These are phyloP conservation scores for Mycena kentingensis DNA, from an alignment of 768 basidiomycete species.

Conservation along the genomic window DNA sequence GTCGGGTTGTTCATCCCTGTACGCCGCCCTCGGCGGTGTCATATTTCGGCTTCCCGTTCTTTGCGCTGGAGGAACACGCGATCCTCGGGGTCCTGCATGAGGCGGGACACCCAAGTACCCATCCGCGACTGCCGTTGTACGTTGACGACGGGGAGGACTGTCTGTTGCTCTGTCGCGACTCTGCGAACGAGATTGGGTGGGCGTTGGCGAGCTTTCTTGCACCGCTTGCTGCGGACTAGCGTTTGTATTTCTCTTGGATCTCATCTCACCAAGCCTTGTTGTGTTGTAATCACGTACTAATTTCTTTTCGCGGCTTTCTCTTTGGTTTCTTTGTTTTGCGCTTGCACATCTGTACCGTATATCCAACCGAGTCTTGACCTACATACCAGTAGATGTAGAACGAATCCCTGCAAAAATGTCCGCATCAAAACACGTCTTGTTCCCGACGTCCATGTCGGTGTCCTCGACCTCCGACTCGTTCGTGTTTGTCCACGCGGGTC, in stretches of 20 bases:
- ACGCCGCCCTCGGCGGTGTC: constrained; percentile 61
- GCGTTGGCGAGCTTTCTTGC: constrained; percentile 80
- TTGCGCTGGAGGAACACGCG: constrained; percentile 63
- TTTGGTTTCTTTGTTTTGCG: not conserved
- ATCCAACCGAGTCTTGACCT: not conserved
- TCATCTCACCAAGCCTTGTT: constrained; percentile 14
- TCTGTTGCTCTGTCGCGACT: constrained; percentile 68
- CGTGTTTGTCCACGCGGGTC: constrained; percentile 42
- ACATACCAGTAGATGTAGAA: constrained; percentile 28
- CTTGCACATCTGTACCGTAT: constrained; percentile 45
- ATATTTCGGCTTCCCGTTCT: constrained; percentile 79
- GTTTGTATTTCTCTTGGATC: constrained; percentile 7
- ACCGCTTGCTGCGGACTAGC: constrained; percentile 44
- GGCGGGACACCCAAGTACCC: constrained; percentile 75
- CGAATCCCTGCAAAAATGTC: too few relatives aligned
- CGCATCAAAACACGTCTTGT: too few relatives aligned
- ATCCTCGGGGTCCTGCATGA: constrained; percentile 71
- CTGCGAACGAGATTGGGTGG: constrained; percentile 66
- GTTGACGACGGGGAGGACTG: constrained; percentile 82
- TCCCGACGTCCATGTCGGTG: constrained; percentile 28
- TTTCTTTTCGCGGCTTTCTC: not conserved
- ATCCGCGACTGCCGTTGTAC: constrained; percentile 71
- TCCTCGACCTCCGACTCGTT: constrained; percentile 43
- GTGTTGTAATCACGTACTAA: constrained; percentile 2
- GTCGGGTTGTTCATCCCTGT: constrained; percentile 70